Evolutionary conservation across 2,329 filamentous ascomycete species (phyloP).

Genomic region (Alternaria triticimaculans): DNA sequence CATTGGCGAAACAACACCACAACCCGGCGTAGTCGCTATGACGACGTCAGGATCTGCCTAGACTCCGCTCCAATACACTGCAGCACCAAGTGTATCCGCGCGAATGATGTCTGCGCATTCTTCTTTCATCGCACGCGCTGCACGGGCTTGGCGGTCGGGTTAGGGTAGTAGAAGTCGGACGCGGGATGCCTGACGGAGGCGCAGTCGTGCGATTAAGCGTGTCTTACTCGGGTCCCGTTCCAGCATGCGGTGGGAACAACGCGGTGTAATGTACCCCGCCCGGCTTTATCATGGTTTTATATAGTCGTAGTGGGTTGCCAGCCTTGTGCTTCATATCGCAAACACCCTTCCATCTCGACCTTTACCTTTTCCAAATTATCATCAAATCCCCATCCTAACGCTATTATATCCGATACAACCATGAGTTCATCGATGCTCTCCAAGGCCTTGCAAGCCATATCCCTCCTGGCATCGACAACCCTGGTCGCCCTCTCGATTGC

Average conservation of each 20-base stretch:
- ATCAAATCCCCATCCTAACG: neutral
- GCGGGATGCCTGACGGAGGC: neutral
- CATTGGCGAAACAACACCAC: neutral
- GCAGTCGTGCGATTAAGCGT: neutral
- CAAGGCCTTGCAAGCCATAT: neutral
- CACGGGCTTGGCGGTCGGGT: neutral
- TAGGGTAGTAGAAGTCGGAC: neutral
- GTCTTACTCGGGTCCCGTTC: neutral
- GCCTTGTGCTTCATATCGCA: neutral
- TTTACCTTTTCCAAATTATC: too few relatives aligned
- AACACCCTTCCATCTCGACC: accelerated
- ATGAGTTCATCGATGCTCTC: neutral
- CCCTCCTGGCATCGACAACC: neutral
- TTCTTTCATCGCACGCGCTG: neutral
- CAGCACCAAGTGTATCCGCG: neutral
- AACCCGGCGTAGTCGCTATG: neutral
- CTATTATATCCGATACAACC: neutral
- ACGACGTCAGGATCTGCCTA: neutral
- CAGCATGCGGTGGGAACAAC: neutral
- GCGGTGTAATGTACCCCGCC: neutral
- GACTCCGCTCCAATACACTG: neutral
- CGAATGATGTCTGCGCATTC: neutral
- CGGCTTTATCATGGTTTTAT: neutral
- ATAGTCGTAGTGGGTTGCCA: neutral
- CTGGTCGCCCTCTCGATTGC: neutral